These are phyloP conservation scores for Oryza meyeriana DNA, from an alignment of 176 grass and related monocot species.

Conservation along the genomic window DNA sequence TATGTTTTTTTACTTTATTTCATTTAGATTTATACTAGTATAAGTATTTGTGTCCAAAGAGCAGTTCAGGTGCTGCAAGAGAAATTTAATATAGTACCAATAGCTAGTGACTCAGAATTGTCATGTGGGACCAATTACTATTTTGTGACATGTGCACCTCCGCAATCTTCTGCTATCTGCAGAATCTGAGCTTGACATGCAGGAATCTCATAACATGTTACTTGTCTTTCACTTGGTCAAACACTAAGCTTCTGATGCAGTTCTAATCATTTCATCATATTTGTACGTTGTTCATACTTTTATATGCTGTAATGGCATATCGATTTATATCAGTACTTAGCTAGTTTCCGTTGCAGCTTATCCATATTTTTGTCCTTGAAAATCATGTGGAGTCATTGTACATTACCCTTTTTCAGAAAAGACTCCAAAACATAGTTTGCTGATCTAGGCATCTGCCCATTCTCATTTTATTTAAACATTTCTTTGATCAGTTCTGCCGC, in stretches of 20 bases:
- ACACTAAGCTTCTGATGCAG: background rate
- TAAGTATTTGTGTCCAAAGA: background rate
- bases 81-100: background rate
- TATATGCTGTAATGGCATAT: background rate
- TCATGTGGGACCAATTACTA: conserved; percentile 19
- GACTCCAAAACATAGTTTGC: background rate
- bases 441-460: background rate
- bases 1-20: background rate
- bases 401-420: background rate
- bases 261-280: background rate
- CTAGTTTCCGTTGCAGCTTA: background rate
- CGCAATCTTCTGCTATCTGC: background rate
- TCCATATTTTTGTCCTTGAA: background rate
- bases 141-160: conserved; percentile 22
- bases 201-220: conserved; percentile 26
- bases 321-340: background rate
- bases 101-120: conserved; percentile 6
- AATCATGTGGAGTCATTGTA: background rate
- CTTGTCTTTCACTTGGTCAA: background rate
- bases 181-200: conserved; percentile 27
- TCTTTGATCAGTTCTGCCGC: background rate
- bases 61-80: background rate
- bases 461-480: background rate
- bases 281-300: background rate
- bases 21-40: background rate